phyloP scores from a whole-genome alignment of 371 early-diverging fungal species.

The Apophysomyces ossiformis region DNA sequence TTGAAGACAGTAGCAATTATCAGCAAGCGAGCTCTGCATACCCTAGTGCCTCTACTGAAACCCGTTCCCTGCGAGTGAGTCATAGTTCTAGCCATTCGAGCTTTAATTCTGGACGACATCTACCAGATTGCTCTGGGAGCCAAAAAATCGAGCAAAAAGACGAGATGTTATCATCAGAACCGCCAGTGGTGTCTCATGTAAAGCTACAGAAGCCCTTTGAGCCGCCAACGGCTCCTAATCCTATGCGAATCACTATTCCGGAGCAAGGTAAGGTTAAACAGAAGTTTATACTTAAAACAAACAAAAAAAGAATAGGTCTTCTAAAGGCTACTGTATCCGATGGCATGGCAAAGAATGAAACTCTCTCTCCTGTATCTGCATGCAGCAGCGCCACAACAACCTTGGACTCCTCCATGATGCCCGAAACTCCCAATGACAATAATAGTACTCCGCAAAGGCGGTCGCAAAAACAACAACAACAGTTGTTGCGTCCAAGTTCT shows the following conservation, averaged over 20 bases:
- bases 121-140: neutral
- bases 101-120: neutral
- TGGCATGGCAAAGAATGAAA: neutral
- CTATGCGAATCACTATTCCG: neutral
- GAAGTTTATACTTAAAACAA: no score
- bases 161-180: neutral
- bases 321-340: neutral
- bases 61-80: neutral
- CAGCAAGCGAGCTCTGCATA: neutral
- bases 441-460: neutral
- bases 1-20: neutral
- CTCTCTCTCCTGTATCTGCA: neutral
- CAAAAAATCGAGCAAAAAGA: neutral
- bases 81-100: neutral
- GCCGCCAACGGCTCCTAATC: neutral
- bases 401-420: neutral
- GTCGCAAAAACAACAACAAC: neutral
- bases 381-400: neutral
- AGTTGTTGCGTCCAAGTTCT: neutral
- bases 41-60: neutral
- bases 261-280: neutral
- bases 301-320: neutral
- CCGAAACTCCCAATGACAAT: neutral
- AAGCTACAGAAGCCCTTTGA: conserved; percentile 3
- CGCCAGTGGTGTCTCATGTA: neutral